Base-by-base conservation (phyloP, 345 rosid species). In the Acer campestre region DNA sequence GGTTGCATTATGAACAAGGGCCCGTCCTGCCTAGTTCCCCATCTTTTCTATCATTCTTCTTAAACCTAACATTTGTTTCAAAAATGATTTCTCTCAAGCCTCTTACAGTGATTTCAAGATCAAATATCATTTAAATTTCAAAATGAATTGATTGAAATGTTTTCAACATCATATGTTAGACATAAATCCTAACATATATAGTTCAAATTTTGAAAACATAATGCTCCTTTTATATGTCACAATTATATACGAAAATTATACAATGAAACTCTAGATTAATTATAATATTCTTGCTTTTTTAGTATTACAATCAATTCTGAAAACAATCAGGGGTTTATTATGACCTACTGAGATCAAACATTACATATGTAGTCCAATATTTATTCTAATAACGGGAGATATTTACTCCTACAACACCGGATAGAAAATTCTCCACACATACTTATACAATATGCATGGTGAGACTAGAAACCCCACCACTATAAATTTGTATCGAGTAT, bases 1-100 rank as follows among this genome's bases (percentile, higher is more conserved):
- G 68, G 71, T 73, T 55, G 68, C 75, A 81, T 77, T 61, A 73
- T 25, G 49, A 35, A 35, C 71, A 81, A 75, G 17, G 62, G 51
- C 27, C 13, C n/a, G 20, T 17, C 18, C 1, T 55, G 22, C 11
- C 40, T 61, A 22, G 5, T 40, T 13, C 38, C 4, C 13, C 6
- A 61, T 42, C 22, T 10, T 17, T 46, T 29, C 14, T 17, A 7
- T 25, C 22, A 18, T 40, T 12, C 14, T 4, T 22, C 1, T n/a
- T 20, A 61, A 61, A 61, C 27, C 65, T 16, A 18, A 42, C 27
- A 40, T 38, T 67, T 8, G 6, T 2, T 40, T n/a, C 14, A 9
- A 67, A n/a, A 3, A 23, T 18, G 6, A 4, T 35, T 35, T 35
- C 6, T 35, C 38, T 35, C 38, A 35, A 35, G 38, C 38, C 38